Evolutionary conservation across 192 early-diverging fungal species (phyloP).

Genomic region (Entophlyctis helioformis): DNA sequence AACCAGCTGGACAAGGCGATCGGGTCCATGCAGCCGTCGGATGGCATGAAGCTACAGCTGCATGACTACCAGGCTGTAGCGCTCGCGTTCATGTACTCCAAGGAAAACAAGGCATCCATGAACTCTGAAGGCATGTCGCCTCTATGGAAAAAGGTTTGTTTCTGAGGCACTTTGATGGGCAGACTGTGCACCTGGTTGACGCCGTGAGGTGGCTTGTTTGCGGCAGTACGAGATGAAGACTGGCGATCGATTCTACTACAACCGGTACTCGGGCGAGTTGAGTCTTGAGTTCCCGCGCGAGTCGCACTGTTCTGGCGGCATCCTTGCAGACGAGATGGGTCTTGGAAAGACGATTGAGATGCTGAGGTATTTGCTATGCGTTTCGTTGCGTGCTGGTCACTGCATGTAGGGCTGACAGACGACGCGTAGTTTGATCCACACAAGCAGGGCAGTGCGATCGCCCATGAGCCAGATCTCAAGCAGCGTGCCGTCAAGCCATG

Average conservation of each 20-base stretch:
- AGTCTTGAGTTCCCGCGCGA: conserved; percentile 7
- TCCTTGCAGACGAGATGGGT: conserved; percentile 26
- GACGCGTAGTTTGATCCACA: conserved; percentile 19
- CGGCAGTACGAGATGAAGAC: no score
- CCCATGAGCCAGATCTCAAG: background rate
- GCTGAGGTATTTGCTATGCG: no score
- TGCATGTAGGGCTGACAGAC: conserved; percentile 19
- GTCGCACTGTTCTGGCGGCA: conserved; percentile 15
- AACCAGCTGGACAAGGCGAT: conserved; percentile 9
- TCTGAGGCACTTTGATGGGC: background rate
- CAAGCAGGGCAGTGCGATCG: conserved; percentile 2
- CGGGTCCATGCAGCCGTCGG: conserved; percentile 4
- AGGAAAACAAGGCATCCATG: background rate
- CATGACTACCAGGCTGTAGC: conserved; percentile 15
- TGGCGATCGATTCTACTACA: conserved; percentile 24
- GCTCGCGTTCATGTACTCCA: conserved; percentile 9
- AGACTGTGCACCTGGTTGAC: no score
- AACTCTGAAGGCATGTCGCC: conserved; percentile 2
- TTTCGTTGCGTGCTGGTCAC: conserved; percentile 1
- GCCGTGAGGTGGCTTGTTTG: no score
- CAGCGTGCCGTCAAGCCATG: no score
- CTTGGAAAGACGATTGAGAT: no score
- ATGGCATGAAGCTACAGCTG: conserved; percentile 10
- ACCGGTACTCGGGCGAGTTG: conserved; percentile 22
- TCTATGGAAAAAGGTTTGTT: conserved; percentile 6